Evolutionary conservation across 2,329 filamentous ascomycete genomes (phyloP), one percentile per base, ranked within the genome.

Genomic region (Fusarium piperis): DNA sequence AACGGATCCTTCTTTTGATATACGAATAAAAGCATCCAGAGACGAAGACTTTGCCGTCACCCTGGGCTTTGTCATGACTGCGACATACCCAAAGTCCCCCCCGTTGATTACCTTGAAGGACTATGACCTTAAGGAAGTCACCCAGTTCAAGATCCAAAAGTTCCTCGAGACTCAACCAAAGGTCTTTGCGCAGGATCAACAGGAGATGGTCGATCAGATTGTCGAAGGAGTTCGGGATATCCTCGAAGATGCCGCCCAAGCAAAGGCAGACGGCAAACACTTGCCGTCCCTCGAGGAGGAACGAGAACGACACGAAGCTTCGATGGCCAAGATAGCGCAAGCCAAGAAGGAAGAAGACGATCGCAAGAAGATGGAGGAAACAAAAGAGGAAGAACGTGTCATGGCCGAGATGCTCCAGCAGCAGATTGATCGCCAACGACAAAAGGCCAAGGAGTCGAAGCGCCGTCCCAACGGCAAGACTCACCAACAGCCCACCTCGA

Each of bases 231-330:
- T 93, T 55, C 91, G 94, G 10, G 90, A 91, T 52, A 91, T 95
- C 11, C 86, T 98, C 5, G 94, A 98, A 81, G 93, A 97, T 79
- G 94, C 94, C n/a, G 93, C 94, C 2, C 87, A 91, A 72, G 90
- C 91, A 30, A 93, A 93, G 74, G 91, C 92, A 53, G 89, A 91
- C 62, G 93, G 94, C 33, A 89, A 91, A 62, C 89, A 94, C 68
- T 84, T 97, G 16, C 94, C 94, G 2, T 97, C 94, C 33, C 85
- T 98, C 8, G 94, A 97, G 77, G 94, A 97, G 76, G 95, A 98
- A 80, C 90, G 95, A 39, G 94, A 93, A 30, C 90, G 90, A 15
- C 94, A 97, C 69, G 93, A 97, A 81, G 92, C 92, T 23, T 89
- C 89, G 26, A 85, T 93, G 30, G 89, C 89, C 51, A 86, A 87